These are phyloP conservation scores for Colletotrichum spinosum DNA, from an alignment of 2,329 filamentous ascomycete species.

Conservation along the genomic window DNA sequence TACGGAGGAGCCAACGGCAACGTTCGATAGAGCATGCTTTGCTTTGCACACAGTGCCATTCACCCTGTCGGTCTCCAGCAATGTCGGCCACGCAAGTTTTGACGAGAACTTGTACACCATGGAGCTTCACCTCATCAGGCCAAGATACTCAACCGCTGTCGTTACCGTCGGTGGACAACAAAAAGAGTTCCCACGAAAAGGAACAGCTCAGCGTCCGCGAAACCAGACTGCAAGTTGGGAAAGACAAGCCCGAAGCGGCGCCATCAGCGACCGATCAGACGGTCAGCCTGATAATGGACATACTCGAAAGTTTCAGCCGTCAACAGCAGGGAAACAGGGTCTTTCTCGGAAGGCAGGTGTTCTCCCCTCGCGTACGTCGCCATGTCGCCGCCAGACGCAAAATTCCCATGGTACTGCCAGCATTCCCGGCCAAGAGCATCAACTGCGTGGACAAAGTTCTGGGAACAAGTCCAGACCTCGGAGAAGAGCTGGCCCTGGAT, in stretches of 20 bases:
- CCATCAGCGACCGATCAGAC: neutral
- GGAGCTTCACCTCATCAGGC: no score
- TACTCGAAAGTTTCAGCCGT: slow-evolving; percentile 22
- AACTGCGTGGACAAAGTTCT: slow-evolving; percentile 32
- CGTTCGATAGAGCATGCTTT: no score
- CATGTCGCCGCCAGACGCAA: slow-evolving; percentile 23
- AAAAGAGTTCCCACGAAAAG: neutral
- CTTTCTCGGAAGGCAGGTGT: slow-evolving; percentile 17
- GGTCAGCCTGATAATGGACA: slow-evolving; percentile 17
- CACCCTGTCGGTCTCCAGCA: neutral
- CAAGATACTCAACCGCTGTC: neutral
- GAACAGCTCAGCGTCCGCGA: neutral
- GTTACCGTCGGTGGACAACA: neutral
- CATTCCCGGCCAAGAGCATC: slow-evolving; percentile 31
- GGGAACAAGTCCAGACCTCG: slow-evolving; percentile 23
- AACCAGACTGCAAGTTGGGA: neutral
- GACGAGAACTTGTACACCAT: neutral
- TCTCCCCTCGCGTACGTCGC: slow-evolving; percentile 11
- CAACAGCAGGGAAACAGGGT: slow-evolving; percentile 22
- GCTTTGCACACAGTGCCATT: neutral
- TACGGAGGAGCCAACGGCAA: no score
- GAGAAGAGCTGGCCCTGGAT: slow-evolving; percentile 31
- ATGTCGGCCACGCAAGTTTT: neutral
- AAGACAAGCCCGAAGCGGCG: neutral
- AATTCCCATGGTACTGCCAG: slow-evolving; percentile 31